A percentile compares a stretch with the other conserved stretches of the same genome.
These are phyloP conservation scores for Phytophthora pseudosyringae DNA, from an alignment of 352 stramenopile genomes.

Conservation along the genomic window DNA sequence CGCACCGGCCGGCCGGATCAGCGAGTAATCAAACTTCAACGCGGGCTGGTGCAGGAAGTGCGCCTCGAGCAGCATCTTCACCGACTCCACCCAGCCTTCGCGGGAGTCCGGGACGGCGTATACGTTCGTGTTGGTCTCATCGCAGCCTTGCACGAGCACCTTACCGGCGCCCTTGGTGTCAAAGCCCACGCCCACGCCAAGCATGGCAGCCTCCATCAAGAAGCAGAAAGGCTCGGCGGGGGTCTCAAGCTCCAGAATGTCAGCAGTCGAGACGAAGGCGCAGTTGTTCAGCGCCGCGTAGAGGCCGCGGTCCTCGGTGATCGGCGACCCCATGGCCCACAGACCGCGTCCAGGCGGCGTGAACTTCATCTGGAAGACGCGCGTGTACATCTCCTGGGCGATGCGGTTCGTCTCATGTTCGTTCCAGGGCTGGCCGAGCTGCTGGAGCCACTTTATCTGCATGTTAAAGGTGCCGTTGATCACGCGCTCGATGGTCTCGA, in stretches of 20 bases:
- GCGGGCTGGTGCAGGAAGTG: constrained; percentile 69
- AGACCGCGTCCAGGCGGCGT: constrained; percentile 91
- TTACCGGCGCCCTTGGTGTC: constrained; percentile 90
- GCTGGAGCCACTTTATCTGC: constrained; percentile 88
- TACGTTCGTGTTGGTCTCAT: constrained; percentile 19
- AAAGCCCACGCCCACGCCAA: constrained; percentile 94
- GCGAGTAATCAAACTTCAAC: constrained; percentile 82
- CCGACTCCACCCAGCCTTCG: constrained; percentile 90
- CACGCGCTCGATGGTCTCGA: constrained; percentile 92
- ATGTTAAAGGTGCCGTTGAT: constrained; percentile 95
- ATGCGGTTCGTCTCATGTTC: constrained; percentile 46
- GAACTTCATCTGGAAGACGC: constrained; percentile 96
- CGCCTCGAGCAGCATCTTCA: constrained; percentile 82
- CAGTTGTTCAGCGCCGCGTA: constrained; percentile 95
- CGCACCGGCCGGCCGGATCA: constrained; percentile 81
- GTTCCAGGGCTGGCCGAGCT: constrained; percentile 73
- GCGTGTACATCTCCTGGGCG: constrained; percentile 92
- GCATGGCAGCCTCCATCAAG: constrained; percentile 96
- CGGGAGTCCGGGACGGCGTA: constrained; percentile 66
- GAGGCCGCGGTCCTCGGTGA: constrained; percentile 86
- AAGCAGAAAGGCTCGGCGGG: constrained; percentile 92
- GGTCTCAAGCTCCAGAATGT: constrained; percentile 60
- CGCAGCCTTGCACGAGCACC: constrained; percentile 48
- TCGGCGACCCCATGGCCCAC: constrained; percentile 94
- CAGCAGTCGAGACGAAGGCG: constrained; percentile 91